Evolutionary conservation across 2,329 filamentous ascomycete species (phyloP), one percentile per base, ranked within the genome.

Genomic region (Cladophialophora psammophila): DNA sequence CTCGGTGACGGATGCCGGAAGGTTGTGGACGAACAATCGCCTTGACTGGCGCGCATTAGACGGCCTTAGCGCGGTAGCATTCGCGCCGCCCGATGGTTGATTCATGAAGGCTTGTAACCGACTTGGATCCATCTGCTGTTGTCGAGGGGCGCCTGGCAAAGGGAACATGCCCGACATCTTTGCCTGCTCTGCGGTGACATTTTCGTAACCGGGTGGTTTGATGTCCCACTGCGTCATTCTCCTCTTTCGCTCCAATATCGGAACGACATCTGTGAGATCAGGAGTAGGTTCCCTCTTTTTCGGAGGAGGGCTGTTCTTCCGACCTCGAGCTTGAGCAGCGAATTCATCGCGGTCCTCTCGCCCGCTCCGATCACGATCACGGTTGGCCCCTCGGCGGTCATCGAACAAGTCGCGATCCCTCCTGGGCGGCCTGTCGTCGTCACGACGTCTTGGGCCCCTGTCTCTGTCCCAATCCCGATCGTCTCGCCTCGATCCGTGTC

Each of bases 141-240:
- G 93, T 73, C 95, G 89, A 63, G 95, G 95, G 69, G 95, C 95
- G 71, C 95, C 95, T 3, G 95, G 95, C 54, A 99, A 88, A 68
- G 96, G 94, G 83, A 99, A 99, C 95, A 99, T 97, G 83, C 94
- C 88, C 2, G 96, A 99, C 53, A 99, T 86, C 84, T 99, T 99
- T 59, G 95, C 96, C 79, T 99, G 96, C 80, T 99, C 96, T 26
- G 95, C 93, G 2, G 95, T 97, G 72, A 99, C 94, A 79, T 95
- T 96, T 77, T 99, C 96, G 76, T 99, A 99, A 53, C 95, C 94
- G 15, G 93, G 92, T 5, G 95, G 95, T 82, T 99, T 99, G 79
- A 99, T 97, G 78, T 99, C 96, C 95, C 95, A 99, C 80, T 99
- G 96, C 40, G 94, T 98, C 84, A 99, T 83, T 67, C 95, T 91